Conservation (phyloP, 2,329 filamentous ascomycete genomes). For the Lanzia echinophila region DNA sequence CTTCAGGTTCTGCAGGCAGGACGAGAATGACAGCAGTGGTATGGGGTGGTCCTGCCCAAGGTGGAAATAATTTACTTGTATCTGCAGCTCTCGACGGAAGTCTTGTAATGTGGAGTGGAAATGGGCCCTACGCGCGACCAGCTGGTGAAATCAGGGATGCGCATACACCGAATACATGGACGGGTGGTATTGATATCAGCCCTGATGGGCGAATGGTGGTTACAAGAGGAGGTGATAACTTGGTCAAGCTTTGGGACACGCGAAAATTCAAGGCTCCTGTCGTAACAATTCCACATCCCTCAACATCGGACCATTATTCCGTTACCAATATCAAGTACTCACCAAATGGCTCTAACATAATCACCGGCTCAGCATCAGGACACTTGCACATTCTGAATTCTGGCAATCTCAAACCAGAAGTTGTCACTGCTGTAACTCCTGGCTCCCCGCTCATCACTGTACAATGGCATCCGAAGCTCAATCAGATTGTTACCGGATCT, state of each 20-base stretch:
- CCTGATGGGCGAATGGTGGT: slow-evolving; percentile 84
- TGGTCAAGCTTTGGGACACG: slow-evolving; percentile 95
- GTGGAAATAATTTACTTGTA: slow-evolving; percentile 72
- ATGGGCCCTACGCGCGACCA: slow-evolving; percentile 78
- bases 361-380: slow-evolving; percentile 81
- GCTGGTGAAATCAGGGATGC: slow-evolving; percentile 78
- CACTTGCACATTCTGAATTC: slow-evolving; percentile 91
- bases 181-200: slow-evolving; percentile 84
- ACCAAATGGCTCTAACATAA: slow-evolving; percentile 73
- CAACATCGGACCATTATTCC: slow-evolving; percentile 76
- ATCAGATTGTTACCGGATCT: slow-evolving; percentile 92
- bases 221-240: slow-evolving; percentile 82
- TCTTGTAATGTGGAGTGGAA: slow-evolving; percentile 84
- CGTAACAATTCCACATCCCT: slow-evolving; percentile 69
- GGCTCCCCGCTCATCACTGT: slow-evolving; percentile 77
- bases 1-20: slow-evolving; percentile 79
- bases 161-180: slow-evolving; percentile 80
- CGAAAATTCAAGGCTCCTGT: slow-evolving; percentile 91
- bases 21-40: slow-evolving; percentile 90
- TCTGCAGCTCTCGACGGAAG: slow-evolving; percentile 83
- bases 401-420: slow-evolving; percentile 77
- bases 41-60: slow-evolving; percentile 73
- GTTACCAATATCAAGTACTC: slow-evolving; percentile 87
- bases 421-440: slow-evolving; percentile 82
- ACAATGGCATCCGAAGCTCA: slow-evolving; percentile 88